Evolutionary conservation across 2,329 filamentous ascomycete species (phyloP), one percentile per base, ranked within the genome.

Genomic region (Fusarium sp.): DNA sequence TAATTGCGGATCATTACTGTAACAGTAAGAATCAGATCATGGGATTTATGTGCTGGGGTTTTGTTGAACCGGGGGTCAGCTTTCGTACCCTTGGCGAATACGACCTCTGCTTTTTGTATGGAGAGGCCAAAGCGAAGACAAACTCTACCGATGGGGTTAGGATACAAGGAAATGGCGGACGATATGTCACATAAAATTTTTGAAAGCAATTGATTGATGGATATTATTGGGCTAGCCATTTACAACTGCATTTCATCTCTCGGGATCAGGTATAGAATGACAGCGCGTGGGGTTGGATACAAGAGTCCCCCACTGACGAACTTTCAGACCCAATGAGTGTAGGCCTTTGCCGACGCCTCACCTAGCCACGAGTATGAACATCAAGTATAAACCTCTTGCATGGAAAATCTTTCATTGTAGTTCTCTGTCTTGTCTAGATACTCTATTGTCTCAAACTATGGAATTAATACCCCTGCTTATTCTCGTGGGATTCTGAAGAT

Each of bases 401-500:
- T 16, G 16, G 1, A 10, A 7, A 11, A n/a, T 0, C 16, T 7
- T 1, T 11, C 9, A 1, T 37, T 12, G 10, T 37, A 37, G 18
- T 3, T 37, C 18, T 37, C 6, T 12, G 18, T n/a, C 18, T n/a
- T 43, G 11, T 46, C 16, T 28, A 28, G 14, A 19, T 8, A 16
- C 1, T 4, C 9, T 3, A 11, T 7, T 34, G 10, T 18, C 2
- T 7, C 8, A 4, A 25, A 26, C 5, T 18, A 18, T 18, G 31
- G 6, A 37, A n/a, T 9, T 7, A 2, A 1, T 3, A 4, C 2
- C 1, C 7, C 4, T 5, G 16, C 4, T 16, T 19, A 52, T 16
- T 60, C 14, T 1, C 61, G 48, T 1, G 48, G 54, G 0, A 61
- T 25, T 6, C 63, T 58, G 3, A 67, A 67, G 2, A 67, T 26